Base-by-base conservation (phyloP, 108 stramenopile species). In the Skeletonema menzelii region DNA sequence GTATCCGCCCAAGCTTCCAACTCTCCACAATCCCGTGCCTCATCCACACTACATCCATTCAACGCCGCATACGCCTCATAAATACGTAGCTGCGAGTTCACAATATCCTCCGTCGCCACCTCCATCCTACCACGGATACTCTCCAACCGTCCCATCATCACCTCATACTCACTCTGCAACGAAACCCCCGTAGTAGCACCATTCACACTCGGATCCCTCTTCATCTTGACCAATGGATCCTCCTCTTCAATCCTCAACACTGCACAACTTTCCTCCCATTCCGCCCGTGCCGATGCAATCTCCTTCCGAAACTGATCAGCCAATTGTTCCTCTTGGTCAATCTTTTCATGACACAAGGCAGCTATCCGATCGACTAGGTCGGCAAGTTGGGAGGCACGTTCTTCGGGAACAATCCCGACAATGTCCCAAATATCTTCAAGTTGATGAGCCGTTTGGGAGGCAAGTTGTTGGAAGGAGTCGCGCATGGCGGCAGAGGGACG, bases 401-500 rank as follows among this genome's bases (percentile, higher is more conserved):
- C 95, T 38, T 91, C 87, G 28, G 88, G 89, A 34, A 64, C 76
- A 63, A 92, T 89, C 3, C 95, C 95, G 2, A 96, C 89, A 60
- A 85, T 75, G 65, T 95, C 90, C 94, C 94, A 95, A 27, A 90
- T 76, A 19, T 80, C 71, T 31, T 92, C 91, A 17, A 95, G 82
- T 57, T 88, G 84, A 20, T 85, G 81, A 3, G 86, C 85, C 5
- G 93, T 91, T 10, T 84, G 82, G 4, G 79, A 62, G 7, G 87
- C 88, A 13, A 94, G 55, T 5, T 64, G 63, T 20, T 32, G n/a
- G 27, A 77, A 64, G 37, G 67, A 63, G 40, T 69, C 74, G 15
- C 74, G 56, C 67, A 70, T 65, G 20, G 62, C 60, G 20, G 44
- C 17, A 10, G 76, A 77, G 34, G 76, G 76, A 49, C 75, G 66